Conservation (phyloP, 768 basidiomycete genomes). For the Lactarius deliciosus region DNA sequence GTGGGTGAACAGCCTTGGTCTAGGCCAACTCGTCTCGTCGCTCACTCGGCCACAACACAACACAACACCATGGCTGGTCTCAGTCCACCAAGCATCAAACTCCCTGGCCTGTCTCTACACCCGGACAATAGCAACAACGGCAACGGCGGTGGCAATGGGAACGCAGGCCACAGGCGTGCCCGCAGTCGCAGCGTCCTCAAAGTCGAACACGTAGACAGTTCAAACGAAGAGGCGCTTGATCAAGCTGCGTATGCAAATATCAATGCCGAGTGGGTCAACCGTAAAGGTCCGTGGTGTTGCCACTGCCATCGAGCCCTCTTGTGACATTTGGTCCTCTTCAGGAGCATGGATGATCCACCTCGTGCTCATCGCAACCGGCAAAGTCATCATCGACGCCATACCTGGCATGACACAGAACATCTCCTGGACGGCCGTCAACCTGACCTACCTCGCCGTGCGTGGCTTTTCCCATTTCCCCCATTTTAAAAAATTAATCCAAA, state of each 20-base stretch:
- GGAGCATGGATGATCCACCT: constrained; percentile 99
- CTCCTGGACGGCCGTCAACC: constrained; percentile 93
- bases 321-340: constrained; percentile 36
- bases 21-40: neutral
- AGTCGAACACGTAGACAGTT: constrained; percentile 77
- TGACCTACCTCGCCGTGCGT: constrained; percentile 86
- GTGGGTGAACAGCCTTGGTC: neutral
- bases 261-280: constrained; percentile 93
- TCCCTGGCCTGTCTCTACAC: constrained; percentile 21
- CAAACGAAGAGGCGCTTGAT: constrained; percentile 73
- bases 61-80: constrained; percentile 16
- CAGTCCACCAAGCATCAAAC: constrained; percentile 22
- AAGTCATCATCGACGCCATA: constrained; percentile 89
- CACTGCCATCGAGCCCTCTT: neutral
- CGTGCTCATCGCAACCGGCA: constrained; percentile 85
- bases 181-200: constrained; percentile 78
- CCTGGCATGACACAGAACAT: constrained; percentile 93
- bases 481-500: neutral
- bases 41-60: neutral
- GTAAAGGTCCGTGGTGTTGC: constrained; percentile 60
- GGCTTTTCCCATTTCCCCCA: constrained; percentile 2
- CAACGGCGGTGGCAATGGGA: neutral
- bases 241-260: constrained; percentile 79
- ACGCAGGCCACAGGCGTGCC: constrained; percentile 37
- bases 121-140: neutral